phyloP scores from a whole-genome alignment of 768 basidiomycete species.

The Trametes punicea region DNA sequence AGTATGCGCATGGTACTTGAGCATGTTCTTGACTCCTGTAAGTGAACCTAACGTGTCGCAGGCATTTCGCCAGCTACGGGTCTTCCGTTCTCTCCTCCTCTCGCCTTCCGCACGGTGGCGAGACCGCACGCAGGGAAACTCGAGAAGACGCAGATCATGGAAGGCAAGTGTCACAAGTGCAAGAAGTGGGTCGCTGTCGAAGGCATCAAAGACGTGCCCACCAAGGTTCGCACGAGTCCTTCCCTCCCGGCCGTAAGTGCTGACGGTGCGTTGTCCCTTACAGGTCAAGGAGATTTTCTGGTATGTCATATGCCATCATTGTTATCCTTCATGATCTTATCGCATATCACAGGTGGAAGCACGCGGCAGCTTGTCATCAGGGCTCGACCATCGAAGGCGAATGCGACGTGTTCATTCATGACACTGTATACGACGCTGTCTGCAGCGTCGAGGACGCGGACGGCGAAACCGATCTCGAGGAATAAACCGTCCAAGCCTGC shows the following conservation, averaged over 20 bases:
- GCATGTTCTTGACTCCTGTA: not conserved
- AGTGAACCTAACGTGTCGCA: slow-evolving; percentile 26
- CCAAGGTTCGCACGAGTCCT: slow-evolving; percentile 47
- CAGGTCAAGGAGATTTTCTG: slow-evolving; percentile 76
- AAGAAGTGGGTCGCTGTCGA: slow-evolving; percentile 68
- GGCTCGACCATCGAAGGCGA: slow-evolving; percentile 55
- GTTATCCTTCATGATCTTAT: not conserved
- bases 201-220: slow-evolving; percentile 69
- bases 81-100: slow-evolving; percentile 75
- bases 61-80: slow-evolving; percentile 70
- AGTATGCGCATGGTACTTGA: slow-evolving; percentile 66
- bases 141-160: slow-evolving; percentile 55
- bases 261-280: not conserved
- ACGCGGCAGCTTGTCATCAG: slow-evolving; percentile 74
- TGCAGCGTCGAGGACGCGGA: not conserved
- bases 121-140: slow-evolving; percentile 52
- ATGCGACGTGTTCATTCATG: slow-evolving; percentile 52
- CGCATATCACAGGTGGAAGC: slow-evolving; percentile 64
- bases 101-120: slow-evolving; percentile 48
- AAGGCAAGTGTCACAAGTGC: slow-evolving; percentile 81
- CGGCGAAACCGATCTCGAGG: slow-evolving; percentile 6
- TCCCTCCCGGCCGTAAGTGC: not conserved
- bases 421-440: slow-evolving; percentile 28
- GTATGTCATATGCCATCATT: slow-evolving; percentile 32
- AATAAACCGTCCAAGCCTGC: not conserved